phyloP scores from a whole-genome alignment of 257 asterid genomes.

The Eustoma russellianum region DNA sequence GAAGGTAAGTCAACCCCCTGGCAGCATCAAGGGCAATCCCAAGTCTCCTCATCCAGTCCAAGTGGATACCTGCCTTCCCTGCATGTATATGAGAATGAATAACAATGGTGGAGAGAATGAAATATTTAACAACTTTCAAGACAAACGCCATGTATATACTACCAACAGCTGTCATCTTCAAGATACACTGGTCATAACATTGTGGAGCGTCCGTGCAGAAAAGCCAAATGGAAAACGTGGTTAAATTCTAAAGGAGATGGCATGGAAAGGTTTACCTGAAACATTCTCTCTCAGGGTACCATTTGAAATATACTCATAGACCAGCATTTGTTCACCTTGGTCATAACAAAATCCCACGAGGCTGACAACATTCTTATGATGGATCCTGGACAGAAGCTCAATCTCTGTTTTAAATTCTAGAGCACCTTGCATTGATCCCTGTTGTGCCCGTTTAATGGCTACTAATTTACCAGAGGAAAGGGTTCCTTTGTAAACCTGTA shows the following conservation, averaged over 20 bases:
- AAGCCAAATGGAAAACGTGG: not conserved
- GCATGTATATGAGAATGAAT: conserved; percentile 6
- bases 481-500: conserved; percentile 69
- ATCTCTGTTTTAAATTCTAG: conserved; percentile 86
- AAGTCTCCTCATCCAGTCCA: conserved; percentile 69
- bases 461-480: conserved; percentile 49
- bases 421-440: conserved; percentile 90
- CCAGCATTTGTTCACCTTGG: conserved; percentile 88
- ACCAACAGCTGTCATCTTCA: too few species aligned
- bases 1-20: conserved; percentile 69
- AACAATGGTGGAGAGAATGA: too few species aligned
- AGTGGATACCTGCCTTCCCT: conserved; percentile 42
- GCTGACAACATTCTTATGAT: conserved; percentile 80
- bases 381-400: conserved; percentile 84
- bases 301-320: conserved; percentile 71
- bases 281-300: conserved; percentile 73
- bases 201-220: not conserved
- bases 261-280: conserved; percentile 36
- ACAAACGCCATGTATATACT: too few species aligned
- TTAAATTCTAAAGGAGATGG: not conserved
- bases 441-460: conserved; percentile 89
- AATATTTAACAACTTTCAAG: too few species aligned
- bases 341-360: conserved; percentile 93
- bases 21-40: conserved; percentile 73
- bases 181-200: too few species aligned